Conservation (phyloP, 2,329 filamentous ascomycete genomes). For the Pleurostoma richardsiae region DNA sequence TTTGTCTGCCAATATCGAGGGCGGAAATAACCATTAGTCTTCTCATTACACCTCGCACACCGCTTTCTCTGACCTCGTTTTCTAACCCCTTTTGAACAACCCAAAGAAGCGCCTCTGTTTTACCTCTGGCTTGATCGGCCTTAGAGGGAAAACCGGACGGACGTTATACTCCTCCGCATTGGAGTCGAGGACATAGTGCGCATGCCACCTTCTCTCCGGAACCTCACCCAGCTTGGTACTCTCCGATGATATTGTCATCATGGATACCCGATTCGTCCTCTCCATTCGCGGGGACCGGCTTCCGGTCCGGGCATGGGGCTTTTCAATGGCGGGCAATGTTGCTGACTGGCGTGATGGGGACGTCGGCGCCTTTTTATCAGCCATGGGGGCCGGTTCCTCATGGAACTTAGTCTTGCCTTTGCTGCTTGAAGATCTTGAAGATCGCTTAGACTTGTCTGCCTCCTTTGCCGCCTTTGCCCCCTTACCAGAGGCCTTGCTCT, state of each 20-base stretch:
- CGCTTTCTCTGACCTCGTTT: neutral
- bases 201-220: constrained; percentile 20
- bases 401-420: too few species aligned
- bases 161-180: constrained; percentile 20
- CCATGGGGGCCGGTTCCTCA: too few species aligned
- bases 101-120: constrained; percentile 20
- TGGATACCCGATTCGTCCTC: constrained; percentile 17
- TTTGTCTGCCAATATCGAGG: too few species aligned
- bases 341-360: too few species aligned
- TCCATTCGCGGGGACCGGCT: too few species aligned
- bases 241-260: constrained; percentile 21
- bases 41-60: neutral
- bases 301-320: too few species aligned
- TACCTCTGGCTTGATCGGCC: constrained; percentile 18
- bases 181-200: constrained; percentile 7
- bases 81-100: constrained; percentile 15
- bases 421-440: too few species aligned
- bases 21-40: neutral
- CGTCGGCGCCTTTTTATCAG: too few species aligned
- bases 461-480: too few species aligned
- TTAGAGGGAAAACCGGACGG: constrained; percentile 22
- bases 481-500: too few species aligned
- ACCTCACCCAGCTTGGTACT: constrained; percentile 30
- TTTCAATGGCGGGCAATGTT: too few species aligned
- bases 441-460: too few species aligned